Conservation (phyloP, 73 alveolate genomes). For the Tetrahymena malaccensis region DNA sequence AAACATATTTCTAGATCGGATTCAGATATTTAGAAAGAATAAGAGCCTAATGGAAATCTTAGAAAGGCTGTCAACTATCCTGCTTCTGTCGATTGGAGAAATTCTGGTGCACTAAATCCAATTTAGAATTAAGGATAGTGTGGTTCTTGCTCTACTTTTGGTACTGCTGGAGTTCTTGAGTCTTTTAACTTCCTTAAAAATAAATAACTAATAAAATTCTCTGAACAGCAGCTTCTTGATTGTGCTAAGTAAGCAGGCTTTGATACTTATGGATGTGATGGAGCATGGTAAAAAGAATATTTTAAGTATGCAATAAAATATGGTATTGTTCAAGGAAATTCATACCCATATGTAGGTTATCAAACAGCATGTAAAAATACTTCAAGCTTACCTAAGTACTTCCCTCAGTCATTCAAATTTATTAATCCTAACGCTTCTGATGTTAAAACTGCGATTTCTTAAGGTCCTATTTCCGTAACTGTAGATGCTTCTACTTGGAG, state of each 20-base stretch:
- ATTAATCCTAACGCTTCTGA: background rate
- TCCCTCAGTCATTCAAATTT: background rate
- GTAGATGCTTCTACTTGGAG: slow-evolving; percentile 45
- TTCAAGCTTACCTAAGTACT: background rate
- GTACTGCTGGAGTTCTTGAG: slow-evolving; percentile 84
- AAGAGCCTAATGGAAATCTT: background rate
- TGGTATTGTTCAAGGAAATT: background rate
- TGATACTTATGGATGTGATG: slow-evolving; percentile 64
- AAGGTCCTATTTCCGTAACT: slow-evolving; percentile 38
- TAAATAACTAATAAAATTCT: slow-evolving; percentile 32
- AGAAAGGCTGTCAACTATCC: background rate
- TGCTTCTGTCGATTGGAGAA: slow-evolving; percentile 50
- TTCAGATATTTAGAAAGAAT: background rate
- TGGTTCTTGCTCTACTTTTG: slow-evolving; percentile 81
- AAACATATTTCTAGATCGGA: background rate
- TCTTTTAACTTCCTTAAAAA: slow-evolving; percentile 45
- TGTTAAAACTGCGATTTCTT: slow-evolving; percentile 6
- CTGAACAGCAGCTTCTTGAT: slow-evolving; percentile 78
- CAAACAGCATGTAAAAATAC: background rate
- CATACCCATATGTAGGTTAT: slow-evolving; percentile 28
- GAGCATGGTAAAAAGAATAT: slow-evolving; percentile 58
- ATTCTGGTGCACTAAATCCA: slow-evolving; percentile 59
- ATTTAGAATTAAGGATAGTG: slow-evolving; percentile 76
- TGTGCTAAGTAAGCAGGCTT: slow-evolving; percentile 56
- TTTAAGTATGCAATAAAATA: slow-evolving; percentile 34